Conservation (phyloP, 2,329 filamentous ascomycete species). For the Cladophialophora exuberans region DNA sequence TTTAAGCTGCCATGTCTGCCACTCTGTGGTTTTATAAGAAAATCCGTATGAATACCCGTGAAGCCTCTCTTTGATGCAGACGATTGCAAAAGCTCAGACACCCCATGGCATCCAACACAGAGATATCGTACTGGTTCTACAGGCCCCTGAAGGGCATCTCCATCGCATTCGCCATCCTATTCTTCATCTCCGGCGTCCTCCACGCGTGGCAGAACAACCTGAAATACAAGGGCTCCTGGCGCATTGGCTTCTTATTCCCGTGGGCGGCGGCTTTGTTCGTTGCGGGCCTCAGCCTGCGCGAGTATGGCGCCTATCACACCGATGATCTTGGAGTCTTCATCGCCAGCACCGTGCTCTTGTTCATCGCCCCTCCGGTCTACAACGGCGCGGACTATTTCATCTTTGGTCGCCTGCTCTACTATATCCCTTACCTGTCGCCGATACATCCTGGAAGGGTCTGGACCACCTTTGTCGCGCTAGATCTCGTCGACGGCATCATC, state of each 20-base stretch:
- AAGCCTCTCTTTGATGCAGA: neutral
- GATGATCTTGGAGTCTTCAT: slow-evolving; percentile 43
- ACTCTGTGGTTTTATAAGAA: neutral
- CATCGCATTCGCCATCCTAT: slow-evolving; percentile 46
- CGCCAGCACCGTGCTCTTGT: slow-evolving; percentile 43
- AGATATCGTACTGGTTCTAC: slow-evolving; percentile 42
- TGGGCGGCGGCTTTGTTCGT: slow-evolving; percentile 47
- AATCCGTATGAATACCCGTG: neutral
- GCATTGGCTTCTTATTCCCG: slow-evolving; percentile 45
- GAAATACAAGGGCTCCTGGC: slow-evolving; percentile 44
- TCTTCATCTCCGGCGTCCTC: slow-evolving; percentile 41
- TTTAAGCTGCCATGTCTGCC: neutral
- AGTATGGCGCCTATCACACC: slow-evolving; percentile 42
- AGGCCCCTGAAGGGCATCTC: slow-evolving; percentile 46
- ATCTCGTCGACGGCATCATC: slow-evolving; percentile 52
- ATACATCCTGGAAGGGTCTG: slow-evolving; percentile 62
- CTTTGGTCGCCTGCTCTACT: slow-evolving; percentile 55
- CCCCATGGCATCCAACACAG: neutral
- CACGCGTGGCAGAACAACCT: slow-evolving; percentile 46
- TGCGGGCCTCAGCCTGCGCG: slow-evolving; percentile 42
- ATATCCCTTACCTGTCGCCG: slow-evolving; percentile 51
- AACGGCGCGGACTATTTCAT: slow-evolving; percentile 56
- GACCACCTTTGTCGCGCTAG: slow-evolving; percentile 60
- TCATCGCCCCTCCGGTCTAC: slow-evolving; percentile 47
- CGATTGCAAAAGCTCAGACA: too few species aligned